Base-by-base conservation (phyloP, 2,329 filamentous ascomycete species). In the Cordyceps pruinosa region DNA sequence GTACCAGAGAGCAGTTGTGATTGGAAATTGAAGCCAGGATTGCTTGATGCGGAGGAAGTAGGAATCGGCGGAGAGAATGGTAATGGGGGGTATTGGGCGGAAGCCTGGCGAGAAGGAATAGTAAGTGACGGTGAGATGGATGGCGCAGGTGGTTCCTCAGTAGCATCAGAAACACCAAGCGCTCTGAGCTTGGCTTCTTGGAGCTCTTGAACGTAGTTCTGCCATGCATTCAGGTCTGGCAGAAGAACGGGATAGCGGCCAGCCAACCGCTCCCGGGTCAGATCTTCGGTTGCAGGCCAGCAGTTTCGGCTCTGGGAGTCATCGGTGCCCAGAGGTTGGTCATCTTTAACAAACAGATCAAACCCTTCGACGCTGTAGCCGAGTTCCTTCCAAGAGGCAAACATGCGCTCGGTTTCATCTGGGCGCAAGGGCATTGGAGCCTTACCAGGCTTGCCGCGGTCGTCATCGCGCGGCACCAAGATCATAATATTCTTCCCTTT, bases 151-250 rank as follows among this genome's bases (percentile, higher is more conserved):
- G 85, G 83, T 52, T 94, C 89, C 6, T 90, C 87, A 49, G 87
- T 85, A 35, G 85, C 89, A 60, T 89, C 80, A 19, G 85, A 91
- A 13, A 97, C 94, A 62, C 94, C 94, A 56, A 99, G 79, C 51
- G 93, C 92, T 60, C 91, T 86, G 53, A 99, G 78, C 73, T 97
- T 99, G 60, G 93, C 90, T 74, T 99, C 94, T 63, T 89, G 85
- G 35, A 97, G 76, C 63, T 88, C 86, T 56, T 88, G 82, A 58
- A 92, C 88, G 70, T 97, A 96, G 26, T 84, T 78, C 66, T 90
- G 87, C 82, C 82, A 85, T 1, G 80, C 77, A 68, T 86, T 84
- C 61, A 87, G 73, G 66, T 90, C 87, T 2, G 89, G 88, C 59
- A 94, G 77, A 25, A 79, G 79, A 35, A 94, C 86, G 55, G 76